Conservation (phyloP, 805 yeast genomes). For the Candida germanica region DNA sequence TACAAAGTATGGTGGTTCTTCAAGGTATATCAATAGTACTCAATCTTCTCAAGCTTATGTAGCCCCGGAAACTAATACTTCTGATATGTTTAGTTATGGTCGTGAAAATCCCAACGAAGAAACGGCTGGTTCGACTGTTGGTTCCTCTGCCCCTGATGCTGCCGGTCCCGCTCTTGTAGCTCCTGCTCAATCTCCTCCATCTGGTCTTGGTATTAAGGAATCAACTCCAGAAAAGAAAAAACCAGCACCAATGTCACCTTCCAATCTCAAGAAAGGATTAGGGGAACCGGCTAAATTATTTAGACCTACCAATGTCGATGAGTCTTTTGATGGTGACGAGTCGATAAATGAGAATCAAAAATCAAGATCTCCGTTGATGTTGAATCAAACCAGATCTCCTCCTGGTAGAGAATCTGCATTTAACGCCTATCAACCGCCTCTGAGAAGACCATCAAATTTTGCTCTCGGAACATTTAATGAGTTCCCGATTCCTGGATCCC, state of each 20-base stretch:
- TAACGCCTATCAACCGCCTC: constrained; percentile 20
- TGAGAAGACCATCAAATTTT: constrained; percentile 13
- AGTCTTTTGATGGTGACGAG: constrained; percentile 22
- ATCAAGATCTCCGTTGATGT: constrained; percentile 7
- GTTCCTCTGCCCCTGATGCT: no score
- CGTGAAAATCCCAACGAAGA: no score
- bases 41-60: constrained; percentile 2
- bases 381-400: constrained; percentile 4
- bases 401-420: constrained; percentile 17
- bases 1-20: constrained; percentile 22
- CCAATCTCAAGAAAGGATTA: background rate
- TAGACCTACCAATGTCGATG: constrained; percentile 25
- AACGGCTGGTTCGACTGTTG: no score
- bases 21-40: constrained; percentile 7
- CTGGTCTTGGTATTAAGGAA: background rate
- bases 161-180: no score
- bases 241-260: background rate
- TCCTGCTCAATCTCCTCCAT: no score
- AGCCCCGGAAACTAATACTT: constrained; percentile 6
- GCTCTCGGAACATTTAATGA: constrained; percentile 29
- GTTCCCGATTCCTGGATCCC: constrained; percentile 45
- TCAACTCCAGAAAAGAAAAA: background rate
- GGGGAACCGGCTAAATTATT: constrained; percentile 4
- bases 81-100: constrained; percentile 15
- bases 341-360: constrained; percentile 9